These are phyloP conservation scores for Clavispora santaluciae DNA, from an alignment of 805 yeast species.

Conservation along the genomic window DNA sequence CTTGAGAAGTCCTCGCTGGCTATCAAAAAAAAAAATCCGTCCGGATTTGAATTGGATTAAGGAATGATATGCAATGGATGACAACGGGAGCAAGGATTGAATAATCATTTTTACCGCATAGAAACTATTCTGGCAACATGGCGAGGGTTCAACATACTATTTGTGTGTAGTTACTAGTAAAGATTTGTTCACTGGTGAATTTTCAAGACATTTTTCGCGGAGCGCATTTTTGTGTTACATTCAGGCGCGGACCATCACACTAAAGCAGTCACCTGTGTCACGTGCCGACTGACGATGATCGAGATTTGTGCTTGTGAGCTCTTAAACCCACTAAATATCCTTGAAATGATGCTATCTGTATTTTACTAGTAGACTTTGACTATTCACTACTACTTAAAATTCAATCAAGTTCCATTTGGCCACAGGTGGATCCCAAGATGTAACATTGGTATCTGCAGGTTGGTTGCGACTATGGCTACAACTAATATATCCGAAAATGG, in stretches of 20 bases:
- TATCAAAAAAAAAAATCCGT: too few species aligned
- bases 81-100: background rate
- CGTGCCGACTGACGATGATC: too few species aligned
- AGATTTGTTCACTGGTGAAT: background rate
- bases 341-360: too few species aligned
- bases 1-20: too few species aligned
- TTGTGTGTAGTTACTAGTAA: constrained; percentile 1
- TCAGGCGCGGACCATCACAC: background rate
- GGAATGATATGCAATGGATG: background rate
- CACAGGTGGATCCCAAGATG: too few species aligned
- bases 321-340: too few species aligned
- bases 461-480: background rate
- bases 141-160: constrained; percentile 3
- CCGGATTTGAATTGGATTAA: too few species aligned
- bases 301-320: too few species aligned
- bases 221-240: constrained; percentile 1
- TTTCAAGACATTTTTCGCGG: constrained; percentile 2
- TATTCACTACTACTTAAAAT: too few species aligned
- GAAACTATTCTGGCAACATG: background rate
- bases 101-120: background rate
- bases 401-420: too few species aligned
- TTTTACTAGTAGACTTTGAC: too few species aligned
- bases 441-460: background rate
- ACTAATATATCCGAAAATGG: background rate
- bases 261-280: constrained; percentile 4